Evolutionary conservation across 177 flowering plant genomes (phyloP).

Genomic region (Vitis hybrid): DNA sequence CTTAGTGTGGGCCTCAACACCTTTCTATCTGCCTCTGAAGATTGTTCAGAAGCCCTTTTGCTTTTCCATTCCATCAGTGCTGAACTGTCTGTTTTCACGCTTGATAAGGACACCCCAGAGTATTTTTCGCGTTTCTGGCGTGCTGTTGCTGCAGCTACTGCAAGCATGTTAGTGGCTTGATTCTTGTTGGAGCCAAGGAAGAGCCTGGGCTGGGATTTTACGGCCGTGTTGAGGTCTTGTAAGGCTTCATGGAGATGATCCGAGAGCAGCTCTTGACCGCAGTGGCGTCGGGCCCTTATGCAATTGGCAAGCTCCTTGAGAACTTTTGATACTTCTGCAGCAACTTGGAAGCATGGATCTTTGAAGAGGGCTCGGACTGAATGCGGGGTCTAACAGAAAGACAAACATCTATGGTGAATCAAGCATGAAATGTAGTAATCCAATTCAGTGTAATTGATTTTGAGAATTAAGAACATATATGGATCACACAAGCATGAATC

Average conservation of each 20-base stretch:
- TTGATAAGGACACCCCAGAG: slow-evolving; percentile 36
- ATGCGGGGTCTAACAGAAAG: slow-evolving; percentile 52
- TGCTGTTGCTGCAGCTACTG: slow-evolving; percentile 45
- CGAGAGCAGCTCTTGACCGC: slow-evolving; percentile 67
- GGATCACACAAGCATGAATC: too few species aligned
- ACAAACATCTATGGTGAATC: neutral
- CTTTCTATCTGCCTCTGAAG: slow-evolving; percentile 29
- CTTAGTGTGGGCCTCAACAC: slow-evolving; percentile 63
- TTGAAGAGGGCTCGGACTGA: slow-evolving; percentile 66
- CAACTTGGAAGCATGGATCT: slow-evolving; percentile 63
- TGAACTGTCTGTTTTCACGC: slow-evolving; percentile 56
- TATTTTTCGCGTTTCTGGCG: slow-evolving; percentile 20
- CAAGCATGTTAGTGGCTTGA: slow-evolving; percentile 37
- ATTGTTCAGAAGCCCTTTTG: slow-evolving; percentile 28
- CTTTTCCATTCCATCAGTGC: slow-evolving; percentile 56
- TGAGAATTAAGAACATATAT: neutral
- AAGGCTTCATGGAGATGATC: slow-evolving; percentile 76
- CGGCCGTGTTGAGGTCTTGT: slow-evolving; percentile 65
- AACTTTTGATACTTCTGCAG: slow-evolving; percentile 64
- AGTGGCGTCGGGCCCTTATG: slow-evolving; percentile 54
- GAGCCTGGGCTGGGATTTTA: slow-evolving; percentile 83
- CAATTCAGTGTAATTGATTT: neutral
- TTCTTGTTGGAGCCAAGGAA: slow-evolving; percentile 56
- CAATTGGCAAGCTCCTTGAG: slow-evolving; percentile 70
- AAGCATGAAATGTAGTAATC: neutral